Conservation (phyloP, 345 rosid species). For the Dipteronia sinensis region DNA sequence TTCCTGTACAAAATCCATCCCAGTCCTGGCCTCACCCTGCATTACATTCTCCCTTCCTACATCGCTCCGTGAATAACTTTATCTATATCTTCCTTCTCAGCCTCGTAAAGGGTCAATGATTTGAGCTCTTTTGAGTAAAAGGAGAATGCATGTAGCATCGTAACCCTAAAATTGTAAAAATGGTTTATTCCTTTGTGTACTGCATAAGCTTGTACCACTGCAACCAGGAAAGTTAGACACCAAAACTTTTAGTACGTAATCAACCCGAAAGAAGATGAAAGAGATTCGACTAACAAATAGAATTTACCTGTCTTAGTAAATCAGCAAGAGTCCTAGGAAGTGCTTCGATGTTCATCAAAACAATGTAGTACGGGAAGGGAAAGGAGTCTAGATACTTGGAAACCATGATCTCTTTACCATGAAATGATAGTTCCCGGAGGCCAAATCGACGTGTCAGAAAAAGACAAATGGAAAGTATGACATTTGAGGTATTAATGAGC, state of each 20-base stretch:
- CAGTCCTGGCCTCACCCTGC: not conserved
- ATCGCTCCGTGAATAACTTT: not conserved
- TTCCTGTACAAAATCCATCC: too few relatives aligned
- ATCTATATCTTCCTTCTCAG: not conserved
- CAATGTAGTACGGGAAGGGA: conserved; percentile 87
- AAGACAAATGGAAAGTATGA: not conserved
- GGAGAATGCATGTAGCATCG: not conserved
- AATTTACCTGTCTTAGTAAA: conserved; percentile 82
- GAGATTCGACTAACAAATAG: not conserved
- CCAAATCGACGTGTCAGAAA: not conserved
- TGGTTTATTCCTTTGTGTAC: conserved; percentile 48
- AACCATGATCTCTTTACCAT: conserved; percentile 42
- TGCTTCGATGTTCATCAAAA: conserved; percentile 76
- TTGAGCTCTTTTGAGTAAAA: not conserved
- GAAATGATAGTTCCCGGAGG: conserved; percentile 55
- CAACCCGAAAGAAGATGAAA: not conserved
- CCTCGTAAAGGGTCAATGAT: not conserved
- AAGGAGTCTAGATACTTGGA: conserved; percentile 76
- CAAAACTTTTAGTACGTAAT: not conserved
- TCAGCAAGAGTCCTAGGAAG: conserved; percentile 88
- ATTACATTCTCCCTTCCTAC: not conserved
- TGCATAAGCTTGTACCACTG: conserved; percentile 99
- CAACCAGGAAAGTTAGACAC: conserved; percentile 2
- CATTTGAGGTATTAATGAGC: not conserved
- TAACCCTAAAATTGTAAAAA: not conserved